Conservation (phyloP, 257 asterid genomes). For the Vinca minor region DNA sequence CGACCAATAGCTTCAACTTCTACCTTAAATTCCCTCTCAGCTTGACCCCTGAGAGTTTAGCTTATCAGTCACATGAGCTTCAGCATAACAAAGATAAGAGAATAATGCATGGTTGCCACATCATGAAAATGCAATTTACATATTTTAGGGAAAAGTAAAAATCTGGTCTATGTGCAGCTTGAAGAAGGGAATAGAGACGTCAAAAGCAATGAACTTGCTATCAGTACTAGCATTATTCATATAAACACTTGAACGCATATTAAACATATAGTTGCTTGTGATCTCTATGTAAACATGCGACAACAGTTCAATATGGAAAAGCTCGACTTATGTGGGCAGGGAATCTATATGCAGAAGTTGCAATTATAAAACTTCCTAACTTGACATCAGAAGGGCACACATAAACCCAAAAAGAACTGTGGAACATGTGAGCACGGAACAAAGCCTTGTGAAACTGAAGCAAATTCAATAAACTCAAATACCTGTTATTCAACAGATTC, state of each 20-base stretch:
- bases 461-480: neutral
- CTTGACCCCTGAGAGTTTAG: slow-evolving; percentile 67
- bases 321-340: neutral
- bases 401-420: neutral
- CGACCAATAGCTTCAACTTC: slow-evolving; percentile 95
- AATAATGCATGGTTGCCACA: slow-evolving; percentile 10
- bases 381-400: neutral
- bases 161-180: neutral
- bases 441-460: neutral
- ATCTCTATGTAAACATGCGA: neutral
- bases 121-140: neutral
- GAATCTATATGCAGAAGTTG: neutral
- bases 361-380: neutral
- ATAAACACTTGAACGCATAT: neutral
- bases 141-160: neutral
- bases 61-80: slow-evolving; percentile 12
- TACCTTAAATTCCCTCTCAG: slow-evolving; percentile 88
- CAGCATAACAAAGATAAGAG: slow-evolving; percentile 12
- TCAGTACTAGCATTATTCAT: slow-evolving; percentile 10
- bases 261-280: neutral
- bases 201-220: neutral
- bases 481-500: slow-evolving; percentile 88
- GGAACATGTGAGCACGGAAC: neutral
- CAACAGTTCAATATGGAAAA: neutral
- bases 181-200: neutral